Evolutionary conservation across 2,329 filamentous ascomycete species (phyloP).

Genomic region (Rutstroemia sp.): DNA sequence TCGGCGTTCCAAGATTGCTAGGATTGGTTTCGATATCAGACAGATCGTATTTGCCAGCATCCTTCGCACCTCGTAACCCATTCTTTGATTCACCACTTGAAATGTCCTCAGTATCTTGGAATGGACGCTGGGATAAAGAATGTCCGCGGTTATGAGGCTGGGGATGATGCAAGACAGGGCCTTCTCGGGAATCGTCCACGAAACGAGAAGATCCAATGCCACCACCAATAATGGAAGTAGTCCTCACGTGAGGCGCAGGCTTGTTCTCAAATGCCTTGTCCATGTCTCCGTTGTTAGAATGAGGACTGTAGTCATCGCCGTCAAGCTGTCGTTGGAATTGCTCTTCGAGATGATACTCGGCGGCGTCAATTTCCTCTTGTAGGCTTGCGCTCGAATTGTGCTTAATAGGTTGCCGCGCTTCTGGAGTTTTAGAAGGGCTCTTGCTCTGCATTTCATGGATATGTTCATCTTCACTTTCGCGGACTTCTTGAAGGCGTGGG

Average conservation of each 20-base stretch:
- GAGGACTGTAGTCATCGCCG: conserved; percentile 68
- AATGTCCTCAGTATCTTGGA: conserved; percentile 43
- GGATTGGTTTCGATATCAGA: conserved; percentile 69
- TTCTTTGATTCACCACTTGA: conserved; percentile 21
- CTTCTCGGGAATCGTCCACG: conserved; percentile 42
- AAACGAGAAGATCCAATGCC: conserved; percentile 35
- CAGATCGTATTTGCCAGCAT: conserved; percentile 36
- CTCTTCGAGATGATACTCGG: conserved; percentile 78
- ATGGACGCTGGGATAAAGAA: conserved; percentile 61
- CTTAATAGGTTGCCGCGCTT: conserved; percentile 48
- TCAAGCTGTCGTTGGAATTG: conserved; percentile 72
- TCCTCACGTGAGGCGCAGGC: conserved; percentile 13
- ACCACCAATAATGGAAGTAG: conserved; percentile 18
- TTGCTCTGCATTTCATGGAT: conserved; percentile 29
- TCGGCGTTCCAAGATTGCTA: conserved; percentile 61
- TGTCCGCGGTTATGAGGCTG: conserved; percentile 68
- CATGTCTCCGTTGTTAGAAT: conserved; percentile 32
- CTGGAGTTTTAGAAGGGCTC: conserved; percentile 47
- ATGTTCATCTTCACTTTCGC: conserved; percentile 63
- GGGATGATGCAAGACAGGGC: conserved; percentile 59
- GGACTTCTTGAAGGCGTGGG: conserved; percentile 61
- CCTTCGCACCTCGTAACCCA: conserved; percentile 8
- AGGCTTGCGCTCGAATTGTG: conserved; percentile 72
- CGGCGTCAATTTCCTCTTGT: conserved; percentile 78
- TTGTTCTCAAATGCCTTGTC: conserved; percentile 15